phyloP scores from a whole-genome alignment of 345 rosid genomes.

The Eucalyptus paniculata region DNA sequence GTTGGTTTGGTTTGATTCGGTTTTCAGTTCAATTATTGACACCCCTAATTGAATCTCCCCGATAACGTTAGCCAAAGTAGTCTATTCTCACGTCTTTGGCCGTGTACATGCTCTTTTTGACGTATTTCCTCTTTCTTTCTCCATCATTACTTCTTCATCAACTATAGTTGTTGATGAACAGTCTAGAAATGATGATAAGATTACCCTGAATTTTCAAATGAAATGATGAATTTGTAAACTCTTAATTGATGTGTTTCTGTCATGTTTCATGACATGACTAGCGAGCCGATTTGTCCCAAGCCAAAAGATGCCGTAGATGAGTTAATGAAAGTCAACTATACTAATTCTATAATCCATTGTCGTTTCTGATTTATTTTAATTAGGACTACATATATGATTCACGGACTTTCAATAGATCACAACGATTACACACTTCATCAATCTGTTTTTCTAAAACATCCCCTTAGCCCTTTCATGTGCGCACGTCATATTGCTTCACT shows the following conservation, averaged over 20 bases:
- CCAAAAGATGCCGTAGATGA: fast-evolving
- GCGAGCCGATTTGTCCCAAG: neutral
- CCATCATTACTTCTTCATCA: neutral
- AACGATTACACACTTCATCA: neutral
- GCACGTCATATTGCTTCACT: neutral
- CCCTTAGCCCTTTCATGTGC: neutral
- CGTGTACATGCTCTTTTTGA: neutral
- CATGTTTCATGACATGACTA: neutral
- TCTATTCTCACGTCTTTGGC: neutral
- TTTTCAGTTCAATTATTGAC: fast-evolving
- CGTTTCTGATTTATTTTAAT: neutral
- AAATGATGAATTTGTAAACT: neutral
- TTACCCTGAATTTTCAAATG: neutral
- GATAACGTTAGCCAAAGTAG: neutral
- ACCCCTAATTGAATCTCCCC: neutral
- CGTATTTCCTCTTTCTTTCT: neutral
- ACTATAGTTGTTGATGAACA: neutral
- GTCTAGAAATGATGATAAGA: neutral
- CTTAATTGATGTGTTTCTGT: fast-evolving
- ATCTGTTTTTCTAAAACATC: neutral
- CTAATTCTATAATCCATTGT: fast-evolving
- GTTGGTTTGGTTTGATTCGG: too few species aligned
- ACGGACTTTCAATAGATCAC: neutral
- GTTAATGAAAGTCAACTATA: neutral
- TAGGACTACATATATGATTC: neutral